phyloP scores from a whole-genome alignment of 2,329 filamentous ascomycete genomes.

The Cladosporium sp. region DNA sequence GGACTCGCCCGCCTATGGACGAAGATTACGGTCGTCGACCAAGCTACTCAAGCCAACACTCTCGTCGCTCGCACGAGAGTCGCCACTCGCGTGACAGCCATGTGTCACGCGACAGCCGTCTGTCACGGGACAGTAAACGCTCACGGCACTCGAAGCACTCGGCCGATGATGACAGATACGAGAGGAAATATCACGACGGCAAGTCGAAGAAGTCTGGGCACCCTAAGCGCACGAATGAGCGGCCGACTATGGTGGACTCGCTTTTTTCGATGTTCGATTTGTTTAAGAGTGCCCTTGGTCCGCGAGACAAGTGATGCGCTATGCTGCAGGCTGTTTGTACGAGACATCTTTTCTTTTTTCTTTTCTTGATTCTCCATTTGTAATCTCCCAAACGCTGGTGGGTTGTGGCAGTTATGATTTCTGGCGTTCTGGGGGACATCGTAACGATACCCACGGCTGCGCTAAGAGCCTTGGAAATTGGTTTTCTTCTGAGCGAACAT shows the following conservation, averaged over 20 bases:
- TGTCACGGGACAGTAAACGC: neutral
- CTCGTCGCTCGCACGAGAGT: conserved; percentile 4
- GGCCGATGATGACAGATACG: neutral
- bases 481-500: too few relatives aligned
- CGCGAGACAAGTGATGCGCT: conserved; percentile 9
- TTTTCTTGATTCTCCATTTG: too few relatives aligned
- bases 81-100: conserved; percentile 4
- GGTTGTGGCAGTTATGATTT: too few relatives aligned
- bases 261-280: conserved; percentile 2
- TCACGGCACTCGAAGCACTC: neutral
- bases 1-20: neutral
- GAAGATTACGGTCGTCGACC: conserved; percentile 5
- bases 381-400: too few relatives aligned
- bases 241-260: conserved; percentile 11
- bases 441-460: too few relatives aligned
- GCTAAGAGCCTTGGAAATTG: too few relatives aligned
- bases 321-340: too few relatives aligned
- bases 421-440: too few relatives aligned
- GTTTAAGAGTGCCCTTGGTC: conserved; percentile 7
- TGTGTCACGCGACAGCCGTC: neutral
- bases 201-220: neutral
- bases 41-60: conserved; percentile 10
- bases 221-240: conserved; percentile 7
- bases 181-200: neutral
- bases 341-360: too few relatives aligned